These are phyloP conservation scores for Clarireedia monteithiana DNA, from an alignment of 2,329 filamentous ascomycete genomes.

Conservation along the genomic window DNA sequence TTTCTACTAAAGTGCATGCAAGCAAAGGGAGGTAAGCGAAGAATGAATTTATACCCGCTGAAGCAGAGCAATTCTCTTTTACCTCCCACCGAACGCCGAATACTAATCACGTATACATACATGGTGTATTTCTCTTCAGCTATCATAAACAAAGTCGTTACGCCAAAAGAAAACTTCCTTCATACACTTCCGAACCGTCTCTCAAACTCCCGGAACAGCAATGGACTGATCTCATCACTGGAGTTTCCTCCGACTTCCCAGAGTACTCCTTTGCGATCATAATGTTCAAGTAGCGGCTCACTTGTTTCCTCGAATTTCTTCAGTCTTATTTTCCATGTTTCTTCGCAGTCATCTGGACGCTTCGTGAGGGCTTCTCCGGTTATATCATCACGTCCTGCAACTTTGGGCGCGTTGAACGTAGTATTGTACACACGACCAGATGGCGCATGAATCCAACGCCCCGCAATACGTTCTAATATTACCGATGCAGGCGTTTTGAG, in stretches of 20 bases:
- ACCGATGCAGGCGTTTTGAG: constrained; percentile 79
- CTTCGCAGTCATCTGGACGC: constrained; percentile 77
- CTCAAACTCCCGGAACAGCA: constrained; percentile 76
- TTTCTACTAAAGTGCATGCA: not conserved
- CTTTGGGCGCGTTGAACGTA: constrained; percentile 78
- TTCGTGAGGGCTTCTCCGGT: constrained; percentile 83
- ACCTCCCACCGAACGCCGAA: not conserved
- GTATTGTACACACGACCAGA: constrained; percentile 95
- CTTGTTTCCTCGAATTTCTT: constrained; percentile 83
- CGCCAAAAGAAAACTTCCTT: not conserved
- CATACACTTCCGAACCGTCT: constrained; percentile 50
- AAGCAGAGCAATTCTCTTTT: not conserved
- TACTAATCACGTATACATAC: not conserved
- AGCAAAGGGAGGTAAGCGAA: not conserved
- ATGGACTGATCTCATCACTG: constrained; percentile 93
- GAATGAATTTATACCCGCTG: not conserved
- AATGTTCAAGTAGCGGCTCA: constrained; percentile 78
- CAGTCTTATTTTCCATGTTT: constrained; percentile 75
- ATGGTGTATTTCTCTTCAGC: not conserved
- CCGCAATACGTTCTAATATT: constrained; percentile 82
- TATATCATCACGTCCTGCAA: constrained; percentile 75
- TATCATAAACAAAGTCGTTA: not conserved
- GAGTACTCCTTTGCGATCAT: constrained; percentile 73
- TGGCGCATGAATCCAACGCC: constrained; percentile 87
- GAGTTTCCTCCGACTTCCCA: constrained; percentile 83